phyloP scores from a whole-genome alignment of 75 land plant genomes.

The Selaginella moellendorffii region DNA sequence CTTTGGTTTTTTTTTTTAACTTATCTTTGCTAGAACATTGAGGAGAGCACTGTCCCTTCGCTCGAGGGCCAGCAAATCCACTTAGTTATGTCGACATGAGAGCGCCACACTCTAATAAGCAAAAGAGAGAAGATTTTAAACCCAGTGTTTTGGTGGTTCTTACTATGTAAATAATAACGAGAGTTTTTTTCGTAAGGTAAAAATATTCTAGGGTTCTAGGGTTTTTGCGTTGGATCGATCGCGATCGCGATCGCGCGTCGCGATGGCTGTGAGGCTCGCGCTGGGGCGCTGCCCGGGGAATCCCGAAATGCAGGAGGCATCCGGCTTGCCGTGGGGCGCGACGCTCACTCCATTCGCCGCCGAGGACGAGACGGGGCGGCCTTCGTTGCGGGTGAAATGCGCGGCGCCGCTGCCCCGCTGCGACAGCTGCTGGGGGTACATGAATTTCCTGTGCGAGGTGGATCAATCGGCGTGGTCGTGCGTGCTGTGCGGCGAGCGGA shows the following conservation, averaged over 20 bases:
- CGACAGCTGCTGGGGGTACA: slow-evolving; percentile 90
- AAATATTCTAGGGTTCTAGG: slow-evolving; percentile 1
- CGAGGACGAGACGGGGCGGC: slow-evolving; percentile 53
- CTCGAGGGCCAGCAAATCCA: neutral
- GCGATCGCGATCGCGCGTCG: too few species aligned
- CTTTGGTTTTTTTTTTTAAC: too few species aligned
- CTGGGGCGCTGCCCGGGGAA: slow-evolving; percentile 55
- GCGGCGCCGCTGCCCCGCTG: slow-evolving; percentile 81
- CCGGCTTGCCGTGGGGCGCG: slow-evolving; percentile 87
- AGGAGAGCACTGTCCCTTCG: neutral
- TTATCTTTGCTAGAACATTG: neutral
- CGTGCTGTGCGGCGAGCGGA: slow-evolving; percentile 64
- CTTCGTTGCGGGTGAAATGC: slow-evolving; percentile 40
- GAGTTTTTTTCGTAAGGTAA: too few species aligned
- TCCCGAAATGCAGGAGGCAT: slow-evolving; percentile 46
- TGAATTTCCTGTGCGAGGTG: slow-evolving; percentile 66
- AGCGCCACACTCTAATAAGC: too few species aligned
- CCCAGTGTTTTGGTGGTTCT: too few species aligned
- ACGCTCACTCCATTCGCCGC: slow-evolving; percentile 70
- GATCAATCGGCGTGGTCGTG: slow-evolving; percentile 91
- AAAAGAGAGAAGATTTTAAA: too few species aligned
- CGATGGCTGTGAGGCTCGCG: slow-evolving; percentile 74
- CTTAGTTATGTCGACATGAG: neutral
- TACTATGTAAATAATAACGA: too few species aligned
- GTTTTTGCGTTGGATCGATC: neutral